Evolutionary conservation across 306 rosid species (phyloP).

Genomic region (Quercus parvula): DNA sequence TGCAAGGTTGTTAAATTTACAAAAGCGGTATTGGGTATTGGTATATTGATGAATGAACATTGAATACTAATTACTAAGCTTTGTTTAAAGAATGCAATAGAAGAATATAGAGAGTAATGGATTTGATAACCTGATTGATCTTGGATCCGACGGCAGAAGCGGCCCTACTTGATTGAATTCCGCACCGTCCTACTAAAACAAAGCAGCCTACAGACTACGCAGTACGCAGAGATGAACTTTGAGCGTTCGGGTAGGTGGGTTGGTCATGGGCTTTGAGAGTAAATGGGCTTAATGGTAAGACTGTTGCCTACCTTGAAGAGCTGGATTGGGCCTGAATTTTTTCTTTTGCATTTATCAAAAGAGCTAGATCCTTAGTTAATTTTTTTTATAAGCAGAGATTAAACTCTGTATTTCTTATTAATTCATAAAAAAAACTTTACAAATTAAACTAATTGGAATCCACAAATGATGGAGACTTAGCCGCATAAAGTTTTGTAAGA

Average conservation of each 20-base stretch:
- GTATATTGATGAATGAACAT: not conserved
- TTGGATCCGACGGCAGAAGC: not conserved
- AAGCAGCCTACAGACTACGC: slow-evolving; percentile 21
- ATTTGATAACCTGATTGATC: slow-evolving; percentile 4
- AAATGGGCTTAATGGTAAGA: not conserved
- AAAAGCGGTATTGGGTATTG: not conserved
- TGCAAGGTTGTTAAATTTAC: not conserved
- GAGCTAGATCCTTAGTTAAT: no score
- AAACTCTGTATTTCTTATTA: fast-evolving
- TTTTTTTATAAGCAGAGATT: fast-evolving
- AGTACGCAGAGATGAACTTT: not conserved
- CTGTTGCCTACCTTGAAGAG: not conserved
- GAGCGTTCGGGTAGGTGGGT: not conserved
- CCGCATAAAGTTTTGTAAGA: no score
- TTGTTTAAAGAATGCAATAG: no score
- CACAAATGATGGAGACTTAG: no score
- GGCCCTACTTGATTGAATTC: not conserved
- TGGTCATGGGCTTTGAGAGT: not conserved
- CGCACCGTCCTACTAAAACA: not conserved
- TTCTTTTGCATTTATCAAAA: not conserved
- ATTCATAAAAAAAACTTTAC: no score
- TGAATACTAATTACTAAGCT: no score
- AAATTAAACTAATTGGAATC: fast-evolving
- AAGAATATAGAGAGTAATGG: not conserved
- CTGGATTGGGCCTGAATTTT: not conserved